phyloP scores from a whole-genome alignment of 495 filamentous ascomycete genomes.

The Pyrenula massariospora region DNA sequence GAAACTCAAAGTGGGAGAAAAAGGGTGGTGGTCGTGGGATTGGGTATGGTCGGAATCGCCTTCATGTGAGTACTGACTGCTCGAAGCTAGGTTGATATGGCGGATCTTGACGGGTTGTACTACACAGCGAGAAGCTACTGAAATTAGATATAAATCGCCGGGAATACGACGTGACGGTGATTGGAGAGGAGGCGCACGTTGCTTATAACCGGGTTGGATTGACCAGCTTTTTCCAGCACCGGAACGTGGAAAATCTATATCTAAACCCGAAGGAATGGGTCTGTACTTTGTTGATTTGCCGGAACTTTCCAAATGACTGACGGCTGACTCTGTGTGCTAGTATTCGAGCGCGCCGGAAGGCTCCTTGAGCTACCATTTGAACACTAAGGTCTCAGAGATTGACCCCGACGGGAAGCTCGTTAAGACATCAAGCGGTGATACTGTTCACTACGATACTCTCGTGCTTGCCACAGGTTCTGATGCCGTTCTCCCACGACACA shows the following conservation, averaged over 20 bases:
- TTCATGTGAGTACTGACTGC: constrained; percentile 58
- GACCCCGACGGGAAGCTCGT: constrained; percentile 52
- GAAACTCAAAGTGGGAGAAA: constrained; percentile 32
- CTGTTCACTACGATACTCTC: constrained; percentile 75
- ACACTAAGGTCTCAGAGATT: constrained; percentile 67
- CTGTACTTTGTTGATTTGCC: too few species aligned
- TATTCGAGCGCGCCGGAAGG: constrained; percentile 44
- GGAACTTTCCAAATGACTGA: neutral
- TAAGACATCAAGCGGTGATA: constrained; percentile 55
- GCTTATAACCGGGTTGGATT: constrained; percentile 96
- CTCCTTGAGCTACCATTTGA: constrained; percentile 70
- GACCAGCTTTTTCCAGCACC: constrained; percentile 85
- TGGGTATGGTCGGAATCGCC: constrained; percentile 93
- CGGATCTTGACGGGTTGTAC: neutral
- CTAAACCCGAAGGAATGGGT: constrained; percentile 88
- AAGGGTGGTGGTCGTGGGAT: constrained; percentile 73
- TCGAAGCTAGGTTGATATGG: neutral
- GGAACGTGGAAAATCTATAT: constrained; percentile 81
- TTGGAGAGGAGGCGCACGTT: constrained; percentile 85
- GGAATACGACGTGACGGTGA: constrained; percentile 78
- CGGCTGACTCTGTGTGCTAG: constrained; percentile 4
- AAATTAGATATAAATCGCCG: constrained; percentile 68
- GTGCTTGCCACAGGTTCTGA: constrained; percentile 89
- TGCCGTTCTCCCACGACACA: constrained; percentile 68
- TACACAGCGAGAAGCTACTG: constrained; percentile 69